These are phyloP conservation scores for Saturnispora ahearnii DNA, from an alignment of 805 yeast genomes.

Conservation along the genomic window DNA sequence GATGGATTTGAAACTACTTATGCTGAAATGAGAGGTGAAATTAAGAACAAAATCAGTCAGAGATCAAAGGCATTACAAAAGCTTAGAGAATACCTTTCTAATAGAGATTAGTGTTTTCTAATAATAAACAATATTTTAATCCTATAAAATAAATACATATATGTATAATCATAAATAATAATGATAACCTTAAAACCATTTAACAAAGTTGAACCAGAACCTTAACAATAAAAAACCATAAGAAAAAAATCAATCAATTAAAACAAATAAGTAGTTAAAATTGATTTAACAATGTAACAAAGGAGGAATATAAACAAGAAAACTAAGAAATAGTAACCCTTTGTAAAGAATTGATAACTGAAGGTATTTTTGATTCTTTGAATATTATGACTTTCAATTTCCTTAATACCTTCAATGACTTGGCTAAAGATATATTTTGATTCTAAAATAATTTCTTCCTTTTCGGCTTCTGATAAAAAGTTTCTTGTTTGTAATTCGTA, in stretches of 20 bases:
- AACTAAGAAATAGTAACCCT: constrained; percentile 40
- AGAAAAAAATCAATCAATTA: neutral
- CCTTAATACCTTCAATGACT: constrained; percentile 52
- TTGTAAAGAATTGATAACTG: constrained; percentile 43
- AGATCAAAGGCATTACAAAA: constrained; percentile 75
- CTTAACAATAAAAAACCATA: neutral
- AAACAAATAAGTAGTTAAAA: neutral
- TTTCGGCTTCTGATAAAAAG: constrained; percentile 60
- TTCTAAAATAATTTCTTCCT: constrained; percentile 60
- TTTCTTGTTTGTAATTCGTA: constrained; percentile 72
- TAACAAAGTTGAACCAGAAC: neutral
- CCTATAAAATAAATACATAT: neutral
- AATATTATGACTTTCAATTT: constrained; percentile 60
- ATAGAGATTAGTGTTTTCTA: neutral
- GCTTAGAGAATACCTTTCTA: constrained; percentile 41
- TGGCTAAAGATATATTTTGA: constrained; percentile 55
- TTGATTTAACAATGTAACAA: constrained; percentile 20
- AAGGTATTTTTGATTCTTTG: constrained; percentile 45
- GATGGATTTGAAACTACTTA: constrained; percentile 64
- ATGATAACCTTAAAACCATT: neutral
- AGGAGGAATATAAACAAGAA: constrained; percentile 27
- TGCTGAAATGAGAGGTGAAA: constrained; percentile 76
- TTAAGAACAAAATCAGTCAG: constrained; percentile 80
- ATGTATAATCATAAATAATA: constrained; percentile 1
- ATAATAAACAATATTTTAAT: neutral